A percentile compares a stretch with the other conserved stretches of the same genome.
Conservation (phyloP, 352 stramenopile genomes). For the Phytophthora sansomeana region DNA sequence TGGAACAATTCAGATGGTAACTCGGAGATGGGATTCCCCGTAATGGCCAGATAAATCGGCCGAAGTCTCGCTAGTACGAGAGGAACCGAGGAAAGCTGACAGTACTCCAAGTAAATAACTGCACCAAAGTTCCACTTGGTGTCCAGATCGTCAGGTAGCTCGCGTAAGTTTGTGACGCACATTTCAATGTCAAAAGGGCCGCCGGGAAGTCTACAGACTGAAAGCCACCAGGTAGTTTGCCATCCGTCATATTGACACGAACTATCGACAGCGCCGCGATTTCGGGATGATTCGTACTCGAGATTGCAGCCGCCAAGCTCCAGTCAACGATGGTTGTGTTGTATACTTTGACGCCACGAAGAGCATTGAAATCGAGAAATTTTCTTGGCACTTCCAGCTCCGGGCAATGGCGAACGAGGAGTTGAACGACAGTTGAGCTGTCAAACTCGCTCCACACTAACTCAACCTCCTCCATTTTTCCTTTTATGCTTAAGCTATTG, state of each 20-base stretch:
- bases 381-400: slow-evolving; percentile 25
- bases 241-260: slow-evolving; percentile 43
- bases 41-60: slow-evolving; percentile 34
- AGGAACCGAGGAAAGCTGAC: slow-evolving; percentile 22
- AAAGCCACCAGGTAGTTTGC: slow-evolving; percentile 36
- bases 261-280: slow-evolving; percentile 41
- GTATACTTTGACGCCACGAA: slow-evolving; percentile 45
- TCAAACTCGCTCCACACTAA: slow-evolving; percentile 30
- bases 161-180: slow-evolving; percentile 36
- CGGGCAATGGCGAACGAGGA: slow-evolving; percentile 42
- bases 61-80: slow-evolving; percentile 20
- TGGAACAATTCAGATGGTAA: slow-evolving; percentile 32
- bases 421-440: slow-evolving; percentile 23
- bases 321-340: slow-evolving; percentile 43
- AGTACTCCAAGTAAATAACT: slow-evolving; percentile 32
- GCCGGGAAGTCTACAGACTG: slow-evolving; percentile 37
- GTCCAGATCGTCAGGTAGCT: slow-evolving; percentile 38
- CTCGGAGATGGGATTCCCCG: slow-evolving; percentile 34
- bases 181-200: slow-evolving; percentile 44
- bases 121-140: slow-evolving; percentile 30
- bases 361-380: slow-evolving; percentile 20
- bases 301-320: slow-evolving; percentile 28
- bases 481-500: slow-evolving; percentile 9
- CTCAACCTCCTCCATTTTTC: slow-evolving; percentile 15
- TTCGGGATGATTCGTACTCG: slow-evolving; percentile 13